Base-by-base conservation (phyloP, 2,329 filamentous ascomycete species). In the Cercospora sp. region DNA sequence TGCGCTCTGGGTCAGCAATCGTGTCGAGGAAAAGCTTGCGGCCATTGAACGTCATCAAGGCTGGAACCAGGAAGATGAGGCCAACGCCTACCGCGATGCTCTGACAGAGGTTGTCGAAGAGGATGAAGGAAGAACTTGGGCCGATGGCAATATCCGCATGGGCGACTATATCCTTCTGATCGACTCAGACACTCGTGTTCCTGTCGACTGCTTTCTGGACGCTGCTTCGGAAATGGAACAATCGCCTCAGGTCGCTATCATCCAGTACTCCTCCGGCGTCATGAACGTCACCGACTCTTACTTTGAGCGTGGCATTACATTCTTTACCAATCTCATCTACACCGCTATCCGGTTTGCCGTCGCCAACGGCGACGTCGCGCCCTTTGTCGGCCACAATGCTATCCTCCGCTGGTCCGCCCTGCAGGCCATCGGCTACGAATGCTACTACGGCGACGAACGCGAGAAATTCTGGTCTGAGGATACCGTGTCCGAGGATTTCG, bases 391-490 rank as follows among this genome's bases (percentile, higher is more conserved):
- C n/a, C 91, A 93, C 81, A 93, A 93, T 72, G 90, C 90, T 61
- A 84, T 93, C 55, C 86, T 93, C 23, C 88, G 90, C 73, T 93
- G 90, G 91, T 86, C 87, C 61, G 90, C 91, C 36, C 85, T 93
- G 66, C 91, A 93, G 79, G 86, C 91, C 72, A 89, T 92, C 51
- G 86, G 87, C 13, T 92, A 92, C 78, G 80, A 83, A 48, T 89
- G 91, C 74, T 86, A 89, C 70, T 88, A 91, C 70, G 62, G 62
- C 36, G 88, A 89, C 12, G 88, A 91, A 72, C 75, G 76, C 33
- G 90, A 92, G 76, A 93, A 92, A 79, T 93, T 90, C 81, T 93
- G 91, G 91, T 92, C 90, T 7, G 91, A 93, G 79, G 88, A 86
- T 42, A 91, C 92, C 76, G 91, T 93, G 68, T 92, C 90, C 2